Base-by-base conservation (phyloP, 345 rosid species). In the Clausena lansium region DNA sequence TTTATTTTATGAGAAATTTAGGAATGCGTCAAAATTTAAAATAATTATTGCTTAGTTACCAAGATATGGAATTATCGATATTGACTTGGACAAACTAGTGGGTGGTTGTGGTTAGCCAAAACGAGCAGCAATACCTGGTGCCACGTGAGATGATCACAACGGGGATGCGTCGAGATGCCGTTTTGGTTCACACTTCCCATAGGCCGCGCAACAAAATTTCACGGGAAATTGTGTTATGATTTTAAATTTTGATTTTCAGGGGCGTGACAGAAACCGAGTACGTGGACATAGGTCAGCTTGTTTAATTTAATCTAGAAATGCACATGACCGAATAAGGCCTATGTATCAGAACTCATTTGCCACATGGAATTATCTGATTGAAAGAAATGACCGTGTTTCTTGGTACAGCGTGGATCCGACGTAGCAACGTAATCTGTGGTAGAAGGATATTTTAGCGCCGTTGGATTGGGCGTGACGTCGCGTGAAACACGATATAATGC, bases 271-370 rank as follows among this genome's bases (percentile, higher is more conserved):
- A 67, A 35, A 58, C 36, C 25, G 67, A 47, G 35, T 76, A 82
- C 87, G 87, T 84, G 87, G 85, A 82, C 70, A 74, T 84, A 73
- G 8, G 71, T 84, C 84, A 82, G 74, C 47, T 13, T 57, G 5
- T 73, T 24, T 2, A 36, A 13, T 35, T 4, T 25, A 13, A 60
- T 45, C 17, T 45, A 0, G n/a, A n/a, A n/a, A n/a, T 9, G 5
- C 50, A 13, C 17, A 13, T 45, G 50, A 45, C 50, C 50, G 11
- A 45, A 45, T 13, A 45, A 11, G 13, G 50, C 3, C 50, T 17
- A 4, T 9, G 50, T 13, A 45, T 45, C 15, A 45, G 50, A 45
- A 45, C 50, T 45, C 3, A 3, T 45, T 45, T 3, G 50, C 15
- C 1, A 45, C 17, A 45, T 13, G 50, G 50, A 45, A 13, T 45